phyloP scores from a whole-genome alignment of 306 rosid species.

The Ormosia emarginata region DNA sequence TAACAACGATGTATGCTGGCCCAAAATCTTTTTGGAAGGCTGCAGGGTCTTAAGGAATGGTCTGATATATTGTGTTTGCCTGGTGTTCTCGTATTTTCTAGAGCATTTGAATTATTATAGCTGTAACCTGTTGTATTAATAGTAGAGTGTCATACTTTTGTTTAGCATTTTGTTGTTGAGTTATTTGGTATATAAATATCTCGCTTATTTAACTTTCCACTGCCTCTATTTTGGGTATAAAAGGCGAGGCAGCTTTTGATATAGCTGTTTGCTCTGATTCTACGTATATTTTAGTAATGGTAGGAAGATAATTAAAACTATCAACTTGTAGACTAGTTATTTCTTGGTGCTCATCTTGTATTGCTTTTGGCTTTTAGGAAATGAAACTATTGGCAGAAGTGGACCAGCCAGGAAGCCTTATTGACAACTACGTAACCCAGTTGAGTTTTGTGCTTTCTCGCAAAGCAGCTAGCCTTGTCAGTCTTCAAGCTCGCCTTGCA shows the following conservation, averaged over 20 bases:
- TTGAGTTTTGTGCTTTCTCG: constrained; percentile 88
- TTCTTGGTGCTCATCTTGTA: constrained; percentile 11
- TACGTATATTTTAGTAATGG: background rate
- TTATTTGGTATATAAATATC: background rate
- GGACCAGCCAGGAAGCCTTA: constrained; percentile 92
- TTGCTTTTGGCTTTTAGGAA: constrained; percentile 54
- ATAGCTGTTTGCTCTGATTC: background rate
- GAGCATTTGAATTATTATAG: background rate
- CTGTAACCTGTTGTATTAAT: background rate
- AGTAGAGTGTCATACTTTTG: background rate
- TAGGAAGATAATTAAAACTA: background rate
- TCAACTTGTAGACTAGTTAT: background rate
- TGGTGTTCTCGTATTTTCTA: background rate
- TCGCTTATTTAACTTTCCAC: background rate
- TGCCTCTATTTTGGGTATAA: background rate
- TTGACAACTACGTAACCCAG: constrained; percentile 86
- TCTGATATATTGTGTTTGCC: background rate
- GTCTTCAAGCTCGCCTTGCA: constrained; percentile 92
- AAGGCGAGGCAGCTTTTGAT: background rate
- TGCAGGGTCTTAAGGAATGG: background rate
- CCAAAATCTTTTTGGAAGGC: background rate
- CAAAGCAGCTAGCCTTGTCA: constrained; percentile 85
- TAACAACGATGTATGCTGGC: background rate
- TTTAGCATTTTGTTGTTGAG: background rate
- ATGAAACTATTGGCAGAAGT: constrained; percentile 95